Evolutionary conservation across 805 yeast genomes (phyloP).

Genomic region (Lachancea fermentati): DNA sequence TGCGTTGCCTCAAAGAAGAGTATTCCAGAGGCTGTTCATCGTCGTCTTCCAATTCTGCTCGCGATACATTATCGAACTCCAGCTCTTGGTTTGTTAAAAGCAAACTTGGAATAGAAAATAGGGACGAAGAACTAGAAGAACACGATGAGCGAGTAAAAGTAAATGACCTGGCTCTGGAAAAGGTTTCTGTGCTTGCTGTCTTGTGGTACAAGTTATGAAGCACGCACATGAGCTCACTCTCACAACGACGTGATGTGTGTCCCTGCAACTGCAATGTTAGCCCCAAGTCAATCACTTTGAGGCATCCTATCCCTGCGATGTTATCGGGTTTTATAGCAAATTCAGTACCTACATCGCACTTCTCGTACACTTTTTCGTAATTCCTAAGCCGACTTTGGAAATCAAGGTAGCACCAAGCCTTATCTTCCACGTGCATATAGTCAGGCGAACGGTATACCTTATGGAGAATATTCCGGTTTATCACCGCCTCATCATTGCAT

Average conservation of each 20-base stretch:
- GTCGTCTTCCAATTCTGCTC: neutral
- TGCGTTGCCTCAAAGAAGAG: neutral
- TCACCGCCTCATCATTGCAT: slow-evolving; percentile 25
- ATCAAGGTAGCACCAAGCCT: slow-evolving; percentile 24
- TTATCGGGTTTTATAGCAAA: neutral
- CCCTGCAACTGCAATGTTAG: neutral
- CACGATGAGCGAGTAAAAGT: slow-evolving; percentile 4
- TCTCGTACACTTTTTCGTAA: slow-evolving; percentile 48
- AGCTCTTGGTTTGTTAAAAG: neutral
- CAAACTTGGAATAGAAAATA: slow-evolving; percentile 5
- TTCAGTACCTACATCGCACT: slow-evolving; percentile 18
- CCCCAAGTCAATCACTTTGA: slow-evolving; percentile 5
- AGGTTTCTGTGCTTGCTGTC: neutral
- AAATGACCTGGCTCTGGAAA: slow-evolving; percentile 1
- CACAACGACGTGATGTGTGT: neutral
- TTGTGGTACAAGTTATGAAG: slow-evolving; percentile 2
- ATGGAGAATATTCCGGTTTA: slow-evolving; percentile 29
- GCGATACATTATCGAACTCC: slow-evolving; percentile 2
- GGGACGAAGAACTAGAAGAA: slow-evolving; percentile 8
- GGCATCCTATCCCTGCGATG: neutral
- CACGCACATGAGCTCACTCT: slow-evolving; percentile 2
- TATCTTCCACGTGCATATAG: slow-evolving; percentile 18
- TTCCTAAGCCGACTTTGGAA: slow-evolving; percentile 44
- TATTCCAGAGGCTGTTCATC: neutral
- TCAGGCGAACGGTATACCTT: slow-evolving; percentile 33